A percentile compares a stretch with the other conserved stretches of the same genome.
Conservation (phyloP, 352 stramenopile species). For the Globisporangium polare region DNA sequence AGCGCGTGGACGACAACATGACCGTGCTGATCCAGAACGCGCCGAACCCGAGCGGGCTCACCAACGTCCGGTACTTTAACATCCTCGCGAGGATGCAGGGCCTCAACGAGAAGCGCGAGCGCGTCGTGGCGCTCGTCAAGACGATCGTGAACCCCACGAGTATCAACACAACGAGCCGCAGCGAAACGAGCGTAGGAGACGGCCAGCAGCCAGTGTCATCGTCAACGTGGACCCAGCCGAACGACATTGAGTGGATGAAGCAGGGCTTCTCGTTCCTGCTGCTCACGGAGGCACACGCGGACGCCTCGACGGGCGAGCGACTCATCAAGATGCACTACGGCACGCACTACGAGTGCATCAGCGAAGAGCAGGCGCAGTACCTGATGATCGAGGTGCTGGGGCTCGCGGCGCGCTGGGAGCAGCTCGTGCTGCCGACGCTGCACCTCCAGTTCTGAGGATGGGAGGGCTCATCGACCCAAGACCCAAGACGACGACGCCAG, state of each 20-base stretch:
- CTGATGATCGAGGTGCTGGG: conserved; percentile 42
- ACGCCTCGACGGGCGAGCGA: not conserved
- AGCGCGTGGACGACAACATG: conserved; percentile 30
- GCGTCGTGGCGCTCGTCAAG: conserved; percentile 38
- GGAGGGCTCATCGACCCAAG: no score
- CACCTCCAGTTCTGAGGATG: conserved; percentile 26
- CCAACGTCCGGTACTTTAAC: conserved; percentile 43
- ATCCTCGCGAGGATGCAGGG: conserved; percentile 31
- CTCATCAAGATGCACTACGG: conserved; percentile 32
- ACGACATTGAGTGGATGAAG: conserved; percentile 47
- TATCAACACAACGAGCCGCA: not conserved
- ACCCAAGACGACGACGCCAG: no score
- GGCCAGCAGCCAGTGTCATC: not conserved
- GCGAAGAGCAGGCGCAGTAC: conserved; percentile 35
- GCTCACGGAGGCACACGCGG: conserved; percentile 22
- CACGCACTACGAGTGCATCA: conserved; percentile 41
- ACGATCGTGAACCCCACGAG: conserved; percentile 30
- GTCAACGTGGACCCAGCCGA: conserved; percentile 13
- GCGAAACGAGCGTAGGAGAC: not conserved
- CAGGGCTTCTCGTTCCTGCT: conserved; percentile 40
- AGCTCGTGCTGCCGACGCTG: conserved; percentile 28
- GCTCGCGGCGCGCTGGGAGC: conserved; percentile 36
- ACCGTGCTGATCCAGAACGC: conserved; percentile 40
- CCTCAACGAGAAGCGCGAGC: conserved; percentile 24
- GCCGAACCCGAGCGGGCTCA: conserved; percentile 21